Conservation (phyloP, 805 yeast species). For the Saturnispora kantuleensis region DNA sequence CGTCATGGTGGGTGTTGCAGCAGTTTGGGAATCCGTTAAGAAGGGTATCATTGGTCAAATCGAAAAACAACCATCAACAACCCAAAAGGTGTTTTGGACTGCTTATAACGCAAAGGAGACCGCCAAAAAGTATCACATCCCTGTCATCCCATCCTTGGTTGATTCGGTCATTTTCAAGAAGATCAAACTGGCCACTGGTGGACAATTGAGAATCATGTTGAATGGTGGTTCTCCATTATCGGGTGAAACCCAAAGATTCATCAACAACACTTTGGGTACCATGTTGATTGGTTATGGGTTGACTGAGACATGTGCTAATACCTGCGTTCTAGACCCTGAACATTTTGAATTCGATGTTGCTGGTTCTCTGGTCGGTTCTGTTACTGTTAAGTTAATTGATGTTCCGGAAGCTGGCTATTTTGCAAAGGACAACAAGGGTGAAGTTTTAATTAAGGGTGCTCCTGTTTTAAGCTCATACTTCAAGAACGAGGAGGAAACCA, state of each 20-base stretch:
- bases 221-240: slow-evolving; percentile 94
- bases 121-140: slow-evolving; percentile 56
- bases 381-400: slow-evolving; percentile 83
- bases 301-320: slow-evolving; percentile 92
- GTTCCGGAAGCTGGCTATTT: slow-evolving; percentile 85
- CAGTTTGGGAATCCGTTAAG: slow-evolving; percentile 93
- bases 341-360: slow-evolving; percentile 65
- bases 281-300: slow-evolving; percentile 93
- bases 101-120: slow-evolving; percentile 68
- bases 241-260: slow-evolving; percentile 69
- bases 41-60: slow-evolving; percentile 84
- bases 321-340: slow-evolving; percentile 55
- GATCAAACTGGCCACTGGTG: slow-evolving; percentile 92
- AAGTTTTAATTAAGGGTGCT: slow-evolving; percentile 69
- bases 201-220: slow-evolving; percentile 58
- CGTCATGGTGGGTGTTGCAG: slow-evolving; percentile 96
- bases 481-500: slow-evolving; percentile 75
- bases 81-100: slow-evolving; percentile 82
- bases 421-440: slow-evolving; percentile 91
- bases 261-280: slow-evolving; percentile 68
- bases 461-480: slow-evolving; percentile 70
- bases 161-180: slow-evolving; percentile 75
- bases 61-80: slow-evolving; percentile 48
- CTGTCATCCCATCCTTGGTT: slow-evolving; percentile 63
- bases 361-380: slow-evolving; percentile 75